Evolutionary conservation across 192 early-diverging fungal species (phyloP).

Genomic region (Umbelopsis isabellina): DNA sequence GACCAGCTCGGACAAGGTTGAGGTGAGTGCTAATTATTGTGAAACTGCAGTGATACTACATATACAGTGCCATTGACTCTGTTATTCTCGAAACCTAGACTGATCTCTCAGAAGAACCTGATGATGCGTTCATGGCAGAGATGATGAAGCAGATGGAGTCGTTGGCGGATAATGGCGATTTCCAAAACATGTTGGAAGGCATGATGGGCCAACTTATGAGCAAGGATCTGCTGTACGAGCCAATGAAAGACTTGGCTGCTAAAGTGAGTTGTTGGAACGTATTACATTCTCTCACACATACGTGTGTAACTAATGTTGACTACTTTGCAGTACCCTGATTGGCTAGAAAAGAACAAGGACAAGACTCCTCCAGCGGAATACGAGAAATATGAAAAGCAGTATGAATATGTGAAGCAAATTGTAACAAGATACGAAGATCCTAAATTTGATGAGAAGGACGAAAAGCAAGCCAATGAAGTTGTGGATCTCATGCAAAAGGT

Average conservation of each 20-base stretch:
- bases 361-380: constrained; percentile 71
- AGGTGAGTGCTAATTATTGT: constrained; percentile 57
- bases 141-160: constrained; percentile 82
- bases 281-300: neutral
- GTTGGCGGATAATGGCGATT: constrained; percentile 70
- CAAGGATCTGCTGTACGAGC: constrained; percentile 94
- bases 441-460: constrained; percentile 66
- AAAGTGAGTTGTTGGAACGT: constrained; percentile 53
- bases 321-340: constrained; percentile 80
- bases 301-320: neutral
- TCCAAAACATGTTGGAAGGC: constrained; percentile 84
- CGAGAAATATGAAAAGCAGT: constrained; percentile 79
- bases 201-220: constrained; percentile 93
- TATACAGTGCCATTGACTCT: neutral
- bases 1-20: constrained; percentile 81
- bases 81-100: constrained; percentile 38
- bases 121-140: constrained; percentile 62
- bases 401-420: constrained; percentile 78
- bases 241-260: constrained; percentile 86
- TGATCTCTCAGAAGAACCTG: constrained; percentile 52
- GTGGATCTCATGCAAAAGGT: constrained; percentile 95
- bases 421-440: constrained; percentile 79
- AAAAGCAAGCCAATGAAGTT: constrained; percentile 70
- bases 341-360: constrained; percentile 80
- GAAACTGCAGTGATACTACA: neutral